These are phyloP conservation scores for Albatrellus sp. DNA, from an alignment of 1,284 basidiomycete genomes.

Conservation along the genomic window DNA sequence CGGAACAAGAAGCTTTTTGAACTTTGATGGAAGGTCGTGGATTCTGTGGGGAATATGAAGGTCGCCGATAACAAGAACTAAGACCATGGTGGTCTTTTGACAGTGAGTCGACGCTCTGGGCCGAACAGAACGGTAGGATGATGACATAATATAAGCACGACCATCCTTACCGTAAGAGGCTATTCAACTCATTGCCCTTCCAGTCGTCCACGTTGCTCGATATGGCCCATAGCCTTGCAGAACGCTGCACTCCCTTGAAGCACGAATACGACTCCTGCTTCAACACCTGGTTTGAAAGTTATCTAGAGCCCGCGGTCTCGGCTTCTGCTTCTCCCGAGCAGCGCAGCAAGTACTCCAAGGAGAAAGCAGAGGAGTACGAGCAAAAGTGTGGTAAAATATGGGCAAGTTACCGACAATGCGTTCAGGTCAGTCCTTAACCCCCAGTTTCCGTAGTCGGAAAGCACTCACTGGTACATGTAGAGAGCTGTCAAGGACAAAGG, in stretches of 20 bases:
- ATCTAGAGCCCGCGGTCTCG: conserved; percentile 67
- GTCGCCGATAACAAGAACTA: conserved; percentile 91
- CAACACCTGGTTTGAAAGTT: conserved; percentile 93
- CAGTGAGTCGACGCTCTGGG: no score
- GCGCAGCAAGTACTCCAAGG: conserved; percentile 32
- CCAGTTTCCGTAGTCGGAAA: background rate
- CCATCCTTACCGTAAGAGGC: no score
- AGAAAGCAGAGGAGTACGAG: conserved; percentile 74
- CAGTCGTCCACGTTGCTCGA: no score
- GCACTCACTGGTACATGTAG: conserved; percentile 27
- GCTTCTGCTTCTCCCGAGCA: conserved; percentile 25
- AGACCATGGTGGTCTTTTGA: conserved; percentile 39
- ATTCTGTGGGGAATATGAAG: conserved; percentile 83
- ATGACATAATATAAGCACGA: no score
- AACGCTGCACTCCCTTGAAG: conserved; percentile 83
- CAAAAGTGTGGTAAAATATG: conserved; percentile 73
- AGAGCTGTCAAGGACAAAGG: conserved; percentile 74
- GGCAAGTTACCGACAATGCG: conserved; percentile 67
- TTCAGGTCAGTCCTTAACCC: conserved; percentile 39
- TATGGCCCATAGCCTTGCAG: conserved; percentile 65
- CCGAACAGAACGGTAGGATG: no score
- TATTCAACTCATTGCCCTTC: no score
- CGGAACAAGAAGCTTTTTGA: conserved; percentile 92
- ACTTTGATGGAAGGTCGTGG: conserved; percentile 90
- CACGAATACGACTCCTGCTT: conserved; percentile 88